Conservation (phyloP, 305 asterid species). For the Lippia alba region DNA sequence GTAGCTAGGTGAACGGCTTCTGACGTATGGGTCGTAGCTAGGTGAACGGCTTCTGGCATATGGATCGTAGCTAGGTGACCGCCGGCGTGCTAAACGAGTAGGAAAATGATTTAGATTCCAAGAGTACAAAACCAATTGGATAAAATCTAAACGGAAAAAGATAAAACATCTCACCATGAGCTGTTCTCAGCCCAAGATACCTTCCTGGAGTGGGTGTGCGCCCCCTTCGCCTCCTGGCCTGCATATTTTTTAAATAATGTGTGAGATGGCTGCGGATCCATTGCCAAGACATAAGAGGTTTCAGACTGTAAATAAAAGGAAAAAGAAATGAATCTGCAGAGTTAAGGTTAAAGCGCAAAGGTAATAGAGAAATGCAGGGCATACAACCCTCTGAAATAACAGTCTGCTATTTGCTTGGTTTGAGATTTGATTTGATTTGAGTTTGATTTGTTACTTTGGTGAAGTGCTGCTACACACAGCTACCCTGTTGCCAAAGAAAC, state of each 20-base stretch:
- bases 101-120: neutral
- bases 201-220: slow-evolving; percentile 94
- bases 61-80: slow-evolving; percentile 61
- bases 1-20: slow-evolving; percentile 61
- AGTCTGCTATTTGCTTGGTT: slow-evolving; percentile 75
- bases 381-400: slow-evolving; percentile 79
- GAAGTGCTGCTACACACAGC: slow-evolving; percentile 99
- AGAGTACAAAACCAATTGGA: neutral
- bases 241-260: slow-evolving; percentile 27
- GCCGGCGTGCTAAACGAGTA: slow-evolving; percentile 46
- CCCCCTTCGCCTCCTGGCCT: slow-evolving; percentile 91
- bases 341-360: slow-evolving; percentile 32
- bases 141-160: neutral
- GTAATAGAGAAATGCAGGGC: slow-evolving; percentile 81
- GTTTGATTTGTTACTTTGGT: slow-evolving; percentile 78
- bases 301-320: neutral
- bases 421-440: slow-evolving; percentile 68
- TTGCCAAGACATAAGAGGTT: neutral
- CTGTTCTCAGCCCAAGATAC: slow-evolving; percentile 73
- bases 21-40: slow-evolving; percentile 52
- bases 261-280: neutral
- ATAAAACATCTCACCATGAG: slow-evolving; percentile 50
- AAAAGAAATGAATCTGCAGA: neutral
- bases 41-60: slow-evolving; percentile 56
- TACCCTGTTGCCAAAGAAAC: slow-evolving; percentile 81